Conservation (phyloP, 2,329 filamentous ascomycete species). For the Colletotrichum sp. region DNA sequence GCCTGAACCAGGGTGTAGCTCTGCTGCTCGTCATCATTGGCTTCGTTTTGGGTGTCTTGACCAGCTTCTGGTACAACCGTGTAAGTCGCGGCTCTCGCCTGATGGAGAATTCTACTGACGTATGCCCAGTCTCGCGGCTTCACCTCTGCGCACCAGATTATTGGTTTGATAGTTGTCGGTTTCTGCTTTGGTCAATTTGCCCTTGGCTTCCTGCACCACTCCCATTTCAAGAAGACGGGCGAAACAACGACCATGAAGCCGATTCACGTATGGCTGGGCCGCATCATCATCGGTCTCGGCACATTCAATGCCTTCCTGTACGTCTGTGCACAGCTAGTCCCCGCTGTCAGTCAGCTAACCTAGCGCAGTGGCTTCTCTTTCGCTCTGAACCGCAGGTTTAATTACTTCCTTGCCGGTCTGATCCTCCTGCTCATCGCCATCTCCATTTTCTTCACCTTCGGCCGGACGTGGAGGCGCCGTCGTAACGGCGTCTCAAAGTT, state of each 20-base stretch:
- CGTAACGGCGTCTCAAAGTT: not conserved
- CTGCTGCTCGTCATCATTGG: conserved; percentile 54
- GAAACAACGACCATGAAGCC: conserved; percentile 54
- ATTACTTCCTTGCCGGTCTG: conserved; percentile 53
- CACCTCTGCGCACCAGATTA: conserved; percentile 60
- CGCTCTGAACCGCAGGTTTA: conserved; percentile 52
- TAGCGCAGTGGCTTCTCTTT: conserved; percentile 59
- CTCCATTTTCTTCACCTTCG: conserved; percentile 39
- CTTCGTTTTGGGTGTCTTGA: conserved; percentile 55
- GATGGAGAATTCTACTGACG: not conserved
- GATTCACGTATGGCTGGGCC: conserved; percentile 63
- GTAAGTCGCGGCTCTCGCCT: conserved; percentile 41
- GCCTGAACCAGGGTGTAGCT: conserved; percentile 55
- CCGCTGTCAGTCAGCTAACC: not conserved
- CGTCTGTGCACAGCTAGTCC: conserved; percentile 25
- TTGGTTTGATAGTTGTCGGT: conserved; percentile 60
- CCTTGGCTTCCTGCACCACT: conserved; percentile 62
- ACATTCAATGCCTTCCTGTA: conserved; percentile 63
- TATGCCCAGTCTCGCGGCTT: conserved; percentile 53
- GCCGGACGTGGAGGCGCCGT: conserved; percentile 28
- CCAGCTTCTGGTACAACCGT: conserved; percentile 59
- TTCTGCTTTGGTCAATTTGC: conserved; percentile 58
- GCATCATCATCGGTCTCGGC: conserved; percentile 56
- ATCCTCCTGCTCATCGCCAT: conserved; percentile 44
- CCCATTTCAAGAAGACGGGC: conserved; percentile 54